Evolutionary conservation across 2,329 filamentous ascomycete species (phyloP).

Genomic region (Neonectria neomacrospora): DNA sequence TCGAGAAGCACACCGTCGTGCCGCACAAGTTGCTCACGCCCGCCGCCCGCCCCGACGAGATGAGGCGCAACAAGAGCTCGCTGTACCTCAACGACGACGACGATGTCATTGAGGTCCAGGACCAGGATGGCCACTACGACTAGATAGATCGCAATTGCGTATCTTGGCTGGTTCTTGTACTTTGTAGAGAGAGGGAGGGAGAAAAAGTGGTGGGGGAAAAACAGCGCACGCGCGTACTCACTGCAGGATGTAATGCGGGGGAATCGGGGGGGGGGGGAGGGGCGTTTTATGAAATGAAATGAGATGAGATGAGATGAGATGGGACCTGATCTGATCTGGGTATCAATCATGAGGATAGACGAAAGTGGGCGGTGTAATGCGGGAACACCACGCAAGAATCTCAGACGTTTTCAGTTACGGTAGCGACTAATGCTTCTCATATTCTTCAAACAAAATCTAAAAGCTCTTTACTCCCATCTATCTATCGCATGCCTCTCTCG

Average conservation of each 20-base stretch:
- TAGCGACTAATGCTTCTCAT: constrained; percentile 17
- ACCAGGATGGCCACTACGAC: constrained; percentile 42
- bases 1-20: constrained; percentile 49
- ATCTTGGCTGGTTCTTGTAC: neutral
- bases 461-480: neutral
- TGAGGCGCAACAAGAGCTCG: constrained; percentile 41
- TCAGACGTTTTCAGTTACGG: neutral
- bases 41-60: constrained; percentile 14
- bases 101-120: constrained; percentile 42
- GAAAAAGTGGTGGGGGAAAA: neutral
- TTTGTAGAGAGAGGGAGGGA: neutral
- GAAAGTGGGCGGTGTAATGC: constrained; percentile 1
- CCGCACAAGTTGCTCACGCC: constrained; percentile 29
- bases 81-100: constrained; percentile 45
- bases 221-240: neutral
- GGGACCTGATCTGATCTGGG: constrained; percentile 11
- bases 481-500: neutral
- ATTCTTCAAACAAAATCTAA: neutral
- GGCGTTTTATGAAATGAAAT: constrained; percentile 10
- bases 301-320: constrained; percentile 23
- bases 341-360: constrained; percentile 9
- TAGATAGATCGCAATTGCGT: constrained; percentile 14
- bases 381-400: neutral
- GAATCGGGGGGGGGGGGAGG: neutral
- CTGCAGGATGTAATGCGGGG: constrained; percentile 8